Evolutionary conservation across 208 protist species (phyloP).

Genomic region (Phytomonas sp.): DNA sequence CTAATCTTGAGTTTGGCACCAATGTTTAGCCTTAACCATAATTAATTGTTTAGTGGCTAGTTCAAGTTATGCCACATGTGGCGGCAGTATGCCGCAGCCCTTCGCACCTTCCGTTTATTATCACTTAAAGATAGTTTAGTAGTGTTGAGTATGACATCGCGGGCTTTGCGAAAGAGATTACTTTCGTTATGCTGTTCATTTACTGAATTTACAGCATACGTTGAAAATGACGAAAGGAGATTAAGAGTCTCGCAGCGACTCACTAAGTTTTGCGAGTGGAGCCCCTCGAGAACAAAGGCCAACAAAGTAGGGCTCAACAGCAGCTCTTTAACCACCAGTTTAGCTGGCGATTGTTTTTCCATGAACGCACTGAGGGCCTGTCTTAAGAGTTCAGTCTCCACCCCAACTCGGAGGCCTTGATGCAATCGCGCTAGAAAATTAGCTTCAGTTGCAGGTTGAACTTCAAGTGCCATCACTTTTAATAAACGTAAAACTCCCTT

Average conservation of each 20-base stretch:
- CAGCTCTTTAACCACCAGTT: not conserved
- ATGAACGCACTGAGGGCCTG: constrained; percentile 6
- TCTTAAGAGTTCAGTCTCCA: constrained; percentile 2
- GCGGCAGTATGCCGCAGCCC: constrained; percentile 41
- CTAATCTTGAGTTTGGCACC: not conserved
- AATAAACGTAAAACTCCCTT: constrained; percentile 8
- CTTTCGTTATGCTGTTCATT: constrained; percentile 12
- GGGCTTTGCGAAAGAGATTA: constrained; percentile 8
- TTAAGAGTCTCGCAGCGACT: constrained; percentile 20
- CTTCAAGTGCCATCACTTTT: constrained; percentile 7
- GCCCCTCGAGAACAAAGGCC: constrained; percentile 15
- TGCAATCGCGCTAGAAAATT: constrained; percentile 13
- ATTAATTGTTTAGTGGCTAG: constrained; percentile 5
- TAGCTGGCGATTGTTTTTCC: not conserved
- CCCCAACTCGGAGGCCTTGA: constrained; percentile 18
- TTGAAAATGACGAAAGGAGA: constrained; percentile 18
- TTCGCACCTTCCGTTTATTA: constrained; percentile 52
- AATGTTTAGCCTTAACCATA: not conserved
- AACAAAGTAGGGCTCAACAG: constrained; percentile 10
- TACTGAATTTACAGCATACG: constrained; percentile 4
- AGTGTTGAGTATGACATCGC: constrained; percentile 25
- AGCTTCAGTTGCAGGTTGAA: not conserved
- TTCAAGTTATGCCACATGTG: constrained; percentile 56
- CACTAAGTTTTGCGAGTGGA: not conserved
- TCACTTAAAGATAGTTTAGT: constrained; percentile 34